These are phyloP conservation scores for Saccharomycopsis synnaedendra DNA, from an alignment of 805 yeast genomes.

Conservation along the genomic window DNA sequence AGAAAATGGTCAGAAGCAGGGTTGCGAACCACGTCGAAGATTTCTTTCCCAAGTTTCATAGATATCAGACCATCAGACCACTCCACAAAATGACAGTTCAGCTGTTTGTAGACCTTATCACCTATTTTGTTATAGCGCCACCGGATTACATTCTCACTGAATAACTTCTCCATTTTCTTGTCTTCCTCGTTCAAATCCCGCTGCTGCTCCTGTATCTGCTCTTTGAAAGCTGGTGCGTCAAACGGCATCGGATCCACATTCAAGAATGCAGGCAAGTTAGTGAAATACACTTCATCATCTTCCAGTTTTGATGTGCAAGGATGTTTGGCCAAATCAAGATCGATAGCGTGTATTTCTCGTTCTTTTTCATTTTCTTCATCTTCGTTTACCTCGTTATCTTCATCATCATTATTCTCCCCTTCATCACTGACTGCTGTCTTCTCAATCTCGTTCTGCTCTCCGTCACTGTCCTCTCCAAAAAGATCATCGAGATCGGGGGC, in stretches of 20 bases:
- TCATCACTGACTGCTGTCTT: neutral
- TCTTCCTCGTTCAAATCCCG: conserved; percentile 31
- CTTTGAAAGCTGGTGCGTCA: conserved; percentile 60
- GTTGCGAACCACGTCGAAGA: conserved; percentile 64
- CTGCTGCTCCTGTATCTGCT: conserved; percentile 29
- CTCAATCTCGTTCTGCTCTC: conserved; percentile 21
- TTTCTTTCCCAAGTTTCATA: conserved; percentile 76
- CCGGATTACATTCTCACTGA: conserved; percentile 77
- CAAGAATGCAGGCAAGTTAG: conserved; percentile 74
- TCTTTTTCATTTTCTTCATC: conserved; percentile 23
- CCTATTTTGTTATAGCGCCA: conserved; percentile 82
- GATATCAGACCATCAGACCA: conserved; percentile 94
- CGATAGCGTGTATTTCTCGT: conserved; percentile 15
- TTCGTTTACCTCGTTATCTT: conserved; percentile 21
- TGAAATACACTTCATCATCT: conserved; percentile 29
- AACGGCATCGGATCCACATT: conserved; percentile 80
- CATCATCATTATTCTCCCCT: conserved; percentile 23
- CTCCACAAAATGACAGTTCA: conserved; percentile 80
- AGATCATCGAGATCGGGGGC: conserved; percentile 23
- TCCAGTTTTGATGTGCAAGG: conserved; percentile 35
- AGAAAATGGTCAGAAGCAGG: conserved; percentile 62
- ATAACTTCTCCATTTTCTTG: conserved; percentile 49
- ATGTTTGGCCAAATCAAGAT: conserved; percentile 29
- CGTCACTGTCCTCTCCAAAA: conserved; percentile 26
- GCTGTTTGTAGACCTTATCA: conserved; percentile 63